These are phyloP conservation scores for Adansonia grandidieri DNA, from an alignment of 441 rosid genomes.

Conservation along the genomic window DNA sequence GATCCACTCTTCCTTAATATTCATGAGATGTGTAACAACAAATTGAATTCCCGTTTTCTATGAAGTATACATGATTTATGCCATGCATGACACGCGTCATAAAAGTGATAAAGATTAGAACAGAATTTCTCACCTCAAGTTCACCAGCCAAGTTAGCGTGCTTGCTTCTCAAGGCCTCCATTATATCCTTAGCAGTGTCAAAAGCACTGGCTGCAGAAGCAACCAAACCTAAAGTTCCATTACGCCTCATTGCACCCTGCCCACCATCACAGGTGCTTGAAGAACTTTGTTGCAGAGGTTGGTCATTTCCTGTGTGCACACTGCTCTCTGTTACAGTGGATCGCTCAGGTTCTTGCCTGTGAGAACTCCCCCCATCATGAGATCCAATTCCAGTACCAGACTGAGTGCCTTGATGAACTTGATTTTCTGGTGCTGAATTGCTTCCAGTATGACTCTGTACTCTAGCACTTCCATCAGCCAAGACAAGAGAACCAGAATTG, in stretches of 20 bases:
- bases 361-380: slow-evolving; percentile 73
- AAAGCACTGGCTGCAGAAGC: slow-evolving; percentile 90
- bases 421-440: slow-evolving; percentile 61
- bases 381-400: slow-evolving; percentile 60
- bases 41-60: neutral
- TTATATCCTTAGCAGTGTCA: slow-evolving; percentile 97
- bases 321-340: slow-evolving; percentile 52
- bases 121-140: slow-evolving; percentile 74
- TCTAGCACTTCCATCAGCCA: slow-evolving; percentile 60
- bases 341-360: slow-evolving; percentile 83
- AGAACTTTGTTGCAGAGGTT: slow-evolving; percentile 70
- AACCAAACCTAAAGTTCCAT: slow-evolving; percentile 62
- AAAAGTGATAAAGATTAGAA: slow-evolving; percentile 17
- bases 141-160: slow-evolving; percentile 93
- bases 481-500: slow-evolving; percentile 56
- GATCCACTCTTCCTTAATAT: slow-evolving; percentile 14
- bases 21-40: neutral
- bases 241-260: slow-evolving; percentile 68
- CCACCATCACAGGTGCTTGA: slow-evolving; percentile 62
- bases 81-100: neutral
- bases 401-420: slow-evolving; percentile 64
- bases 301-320: slow-evolving; percentile 66
- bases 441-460: slow-evolving; percentile 60
- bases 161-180: slow-evolving; percentile 97
- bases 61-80: neutral